Evolutionary conservation across 1,284 basidiomycete species (phyloP).

Genomic region (Phlebopus sp.): DNA sequence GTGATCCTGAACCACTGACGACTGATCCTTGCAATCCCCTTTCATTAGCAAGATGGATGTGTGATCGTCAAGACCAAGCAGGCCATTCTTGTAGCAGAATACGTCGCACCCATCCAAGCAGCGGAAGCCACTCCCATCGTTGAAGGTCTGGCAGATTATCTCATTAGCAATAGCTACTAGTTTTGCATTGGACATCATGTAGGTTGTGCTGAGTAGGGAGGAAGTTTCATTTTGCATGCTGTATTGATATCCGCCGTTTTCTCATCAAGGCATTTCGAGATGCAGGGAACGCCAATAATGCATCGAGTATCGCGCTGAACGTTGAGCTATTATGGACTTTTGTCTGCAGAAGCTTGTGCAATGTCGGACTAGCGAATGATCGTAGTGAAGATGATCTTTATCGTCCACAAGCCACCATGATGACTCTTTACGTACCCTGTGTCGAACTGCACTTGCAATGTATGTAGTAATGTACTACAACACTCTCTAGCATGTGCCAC

Average conservation of each 20-base stretch:
- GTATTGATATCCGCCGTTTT: slow-evolving; percentile 14
- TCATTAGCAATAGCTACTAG: slow-evolving; percentile 64
- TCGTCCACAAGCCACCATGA: too few relatives aligned
- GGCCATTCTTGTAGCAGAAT: slow-evolving; percentile 83
- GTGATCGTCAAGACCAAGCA: slow-evolving; percentile 87
- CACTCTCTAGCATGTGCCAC: too few relatives aligned
- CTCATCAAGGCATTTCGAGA: too few relatives aligned
- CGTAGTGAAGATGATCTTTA: too few relatives aligned
- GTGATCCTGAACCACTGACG: not conserved
- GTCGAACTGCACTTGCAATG: too few relatives aligned
- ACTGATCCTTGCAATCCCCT: not conserved
- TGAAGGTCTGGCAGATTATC: slow-evolving; percentile 78
- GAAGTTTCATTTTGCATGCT: slow-evolving; percentile 1
- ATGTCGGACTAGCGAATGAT: too few relatives aligned
- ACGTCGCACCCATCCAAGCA: slow-evolving; percentile 68
- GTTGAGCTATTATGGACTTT: too few relatives aligned
- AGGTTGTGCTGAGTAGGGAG: slow-evolving; percentile 6
- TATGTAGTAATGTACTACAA: too few relatives aligned
- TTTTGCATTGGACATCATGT: slow-evolving; percentile 6
- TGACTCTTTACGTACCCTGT: too few relatives aligned
- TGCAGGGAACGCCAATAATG: too few relatives aligned
- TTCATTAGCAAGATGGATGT: slow-evolving; percentile 70
- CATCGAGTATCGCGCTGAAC: too few relatives aligned
- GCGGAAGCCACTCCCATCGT: slow-evolving; percentile 73
- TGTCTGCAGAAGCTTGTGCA: too few relatives aligned